Evolutionary conservation across 345 rosid genomes (phyloP), one percentile per base, ranked within the genome.

Genomic region (Clarkia xantiana): DNA sequence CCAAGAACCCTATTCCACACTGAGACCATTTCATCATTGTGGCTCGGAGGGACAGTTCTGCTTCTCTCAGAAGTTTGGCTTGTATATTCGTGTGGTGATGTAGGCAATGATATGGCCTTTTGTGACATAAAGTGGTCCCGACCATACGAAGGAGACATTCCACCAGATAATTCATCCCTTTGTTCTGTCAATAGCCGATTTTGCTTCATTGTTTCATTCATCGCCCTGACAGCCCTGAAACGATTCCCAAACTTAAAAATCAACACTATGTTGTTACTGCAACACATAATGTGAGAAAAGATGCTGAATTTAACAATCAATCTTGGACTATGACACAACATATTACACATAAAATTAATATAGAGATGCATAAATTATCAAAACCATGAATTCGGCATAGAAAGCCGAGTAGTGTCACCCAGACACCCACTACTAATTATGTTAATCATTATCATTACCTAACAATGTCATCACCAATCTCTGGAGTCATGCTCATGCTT

Each of bases 401-500:
- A 29, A 29, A 29, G 36, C 4, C 36, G 36, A 29, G 36, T 29
- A 29, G 36, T 10, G 7, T 29, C 36, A 29, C 36, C 36, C 36
- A 29, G 7, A 5, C 36, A 29, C 36, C 36, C 36, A 29, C 6
- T 7, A 17, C 23, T 36, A 13, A 1, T 20, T 40, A 5, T 34
- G 38, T 34, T 17, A 55, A 29, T 29, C 45, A 15, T 13, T 13
- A 11, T 20, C 6, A 29, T 71, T 71, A 91, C 99, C 99, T 91
- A 60, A 84, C 99, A 38, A 91, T 87, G 68, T 91, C 94, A 75
- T 91, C 99, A 25, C 99, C 89, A 67, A 91, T 87, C 75, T 87
- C 94, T 3, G 96, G 96, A 54, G 99, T 87, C 67, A 91, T 84
- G 71, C 99, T 91, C 51, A 82, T 78, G 79, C 99, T 87, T 75